Evolutionary conservation across 2,329 filamentous ascomycete species (phyloP).

Genomic region (Diaporthe caulivora): DNA sequence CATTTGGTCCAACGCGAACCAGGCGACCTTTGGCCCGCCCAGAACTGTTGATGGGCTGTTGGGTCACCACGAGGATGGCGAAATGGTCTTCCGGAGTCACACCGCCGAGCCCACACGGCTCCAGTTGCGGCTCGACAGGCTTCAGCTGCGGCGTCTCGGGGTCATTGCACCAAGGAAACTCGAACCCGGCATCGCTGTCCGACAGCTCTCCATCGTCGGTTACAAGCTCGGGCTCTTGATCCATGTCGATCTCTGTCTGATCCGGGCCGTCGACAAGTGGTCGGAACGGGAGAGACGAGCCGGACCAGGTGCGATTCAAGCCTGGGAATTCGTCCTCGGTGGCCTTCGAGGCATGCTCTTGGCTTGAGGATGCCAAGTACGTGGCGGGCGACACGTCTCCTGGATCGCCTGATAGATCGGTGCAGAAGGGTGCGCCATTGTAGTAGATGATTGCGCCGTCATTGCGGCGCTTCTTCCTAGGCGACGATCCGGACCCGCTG

Average conservation of each 20-base stretch:
- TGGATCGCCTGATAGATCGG: conserved; percentile 79
- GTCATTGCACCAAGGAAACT: conserved; percentile 61
- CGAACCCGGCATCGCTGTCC: conserved; percentile 55
- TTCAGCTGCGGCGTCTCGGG: conserved; percentile 54
- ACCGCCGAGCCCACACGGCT: conserved; percentile 70
- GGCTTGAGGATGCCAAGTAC: conserved; percentile 61
- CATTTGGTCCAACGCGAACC: conserved; percentile 41
- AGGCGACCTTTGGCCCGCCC: neutral
- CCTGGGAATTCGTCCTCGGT: conserved; percentile 43
- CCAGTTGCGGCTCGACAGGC: conserved; percentile 64
- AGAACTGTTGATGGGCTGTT: conserved; percentile 51
- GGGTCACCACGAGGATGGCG: conserved; percentile 66
- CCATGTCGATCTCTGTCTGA: conserved; percentile 43
- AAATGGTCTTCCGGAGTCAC: conserved; percentile 75
- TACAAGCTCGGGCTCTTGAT: conserved; percentile 48
- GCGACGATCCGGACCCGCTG: conserved; percentile 61
- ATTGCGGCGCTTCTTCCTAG: conserved; percentile 64
- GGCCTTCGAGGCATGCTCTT: conserved; percentile 49
- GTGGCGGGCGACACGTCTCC: conserved; percentile 62
- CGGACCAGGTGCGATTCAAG: conserved; percentile 60
- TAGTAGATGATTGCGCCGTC: conserved; percentile 89
- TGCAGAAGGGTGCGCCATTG: conserved; percentile 83
- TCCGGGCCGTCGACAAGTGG: conserved; percentile 60
- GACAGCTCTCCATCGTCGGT: conserved; percentile 49
- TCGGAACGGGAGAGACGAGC: conserved; percentile 61